Evolutionary conservation across 2,329 filamentous ascomycete species (phyloP).

Genomic region (Graphiopsis chlorocephala): DNA sequence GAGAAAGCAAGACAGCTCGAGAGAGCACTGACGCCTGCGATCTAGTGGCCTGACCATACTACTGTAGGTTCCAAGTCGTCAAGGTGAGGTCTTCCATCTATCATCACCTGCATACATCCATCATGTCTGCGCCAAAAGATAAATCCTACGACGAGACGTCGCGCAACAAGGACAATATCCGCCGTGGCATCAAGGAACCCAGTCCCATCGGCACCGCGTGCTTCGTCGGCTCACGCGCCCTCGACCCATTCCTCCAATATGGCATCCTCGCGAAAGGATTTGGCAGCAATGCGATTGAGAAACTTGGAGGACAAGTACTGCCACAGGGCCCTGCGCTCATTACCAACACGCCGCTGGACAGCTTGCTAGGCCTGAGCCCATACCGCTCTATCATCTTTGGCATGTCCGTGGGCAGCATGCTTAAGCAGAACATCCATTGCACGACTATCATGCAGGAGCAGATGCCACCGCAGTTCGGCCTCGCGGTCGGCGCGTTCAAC

Average conservation of each 20-base stretch:
- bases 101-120: neutral
- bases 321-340: constrained; percentile 41
- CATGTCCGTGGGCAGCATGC: constrained; percentile 52
- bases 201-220: constrained; percentile 38
- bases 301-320: constrained; percentile 45
- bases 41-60: neutral
- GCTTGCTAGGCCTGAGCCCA: constrained; percentile 47
- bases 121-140: constrained; percentile 16
- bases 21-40: constrained; percentile 1
- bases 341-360: constrained; percentile 42
- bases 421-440: constrained; percentile 59
- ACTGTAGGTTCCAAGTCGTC: neutral
- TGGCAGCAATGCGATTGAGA: constrained; percentile 44
- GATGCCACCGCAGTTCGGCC: constrained; percentile 45
- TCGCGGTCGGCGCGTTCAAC: constrained; percentile 52
- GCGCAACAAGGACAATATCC: constrained; percentile 28
- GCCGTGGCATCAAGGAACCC: constrained; percentile 41
- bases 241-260: constrained; percentile 51
- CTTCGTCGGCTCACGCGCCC: constrained; percentile 48
- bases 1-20: neutral
- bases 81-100: neutral
- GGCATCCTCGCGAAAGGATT: constrained; percentile 45
- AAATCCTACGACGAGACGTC: constrained; percentile 8
- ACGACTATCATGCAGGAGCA: constrained; percentile 48
- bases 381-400: constrained; percentile 51